Base-by-base conservation (phyloP, 73 alveolate species). In the Symbiodinium natans region DNA sequence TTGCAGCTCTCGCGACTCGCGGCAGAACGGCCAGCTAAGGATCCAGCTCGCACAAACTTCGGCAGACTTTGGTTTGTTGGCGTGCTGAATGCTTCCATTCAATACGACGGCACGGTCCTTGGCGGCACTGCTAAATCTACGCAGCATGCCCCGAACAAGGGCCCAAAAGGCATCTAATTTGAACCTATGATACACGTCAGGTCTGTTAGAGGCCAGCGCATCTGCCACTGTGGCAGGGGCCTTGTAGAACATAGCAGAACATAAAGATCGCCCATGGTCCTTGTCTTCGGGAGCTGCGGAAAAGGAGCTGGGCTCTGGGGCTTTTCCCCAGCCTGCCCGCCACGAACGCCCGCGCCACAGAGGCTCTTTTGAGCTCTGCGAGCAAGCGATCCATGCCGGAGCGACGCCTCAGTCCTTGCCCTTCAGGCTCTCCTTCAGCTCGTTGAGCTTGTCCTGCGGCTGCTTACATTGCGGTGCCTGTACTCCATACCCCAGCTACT, bases 351-450 rank as follows among this genome's bases (percentile, higher is more conserved):
- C 68, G 68, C 68, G 29, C 21, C 68, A 52, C 68, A 17, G 68
- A 52, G 21, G 68, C 68, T 52, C 68, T 52, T 21, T 52, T 52
- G 29, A 52, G 68, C n/a, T n/a, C n/a, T 52, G 68, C 68, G 29
- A 21, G 29, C 13, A 27, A 17, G 21, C 68, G 68, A 52, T 52
- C 21, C 68, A 52, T 52, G 68, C 21, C 68, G 68, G 68, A 21
- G n/a, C 21, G 27, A 52, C 68, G 68, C 68, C 96, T 90, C 68
- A 27, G 43, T 89, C 86, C 86, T 89, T 71, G 96, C 86, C 86
- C 96, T 89, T 89, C 54, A 89, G 75, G 87, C 85, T 63, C 82
- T 89, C 96, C 96, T 89, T 89, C 43, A 89, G 96, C 96, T 89
- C 96, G 87, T 89, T 89, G 41, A 89, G 96, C 75, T 89, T 89